Base-by-base conservation (phyloP, 495 filamentous ascomycete genomes). In the Aspergillus homomorphus region DNA sequence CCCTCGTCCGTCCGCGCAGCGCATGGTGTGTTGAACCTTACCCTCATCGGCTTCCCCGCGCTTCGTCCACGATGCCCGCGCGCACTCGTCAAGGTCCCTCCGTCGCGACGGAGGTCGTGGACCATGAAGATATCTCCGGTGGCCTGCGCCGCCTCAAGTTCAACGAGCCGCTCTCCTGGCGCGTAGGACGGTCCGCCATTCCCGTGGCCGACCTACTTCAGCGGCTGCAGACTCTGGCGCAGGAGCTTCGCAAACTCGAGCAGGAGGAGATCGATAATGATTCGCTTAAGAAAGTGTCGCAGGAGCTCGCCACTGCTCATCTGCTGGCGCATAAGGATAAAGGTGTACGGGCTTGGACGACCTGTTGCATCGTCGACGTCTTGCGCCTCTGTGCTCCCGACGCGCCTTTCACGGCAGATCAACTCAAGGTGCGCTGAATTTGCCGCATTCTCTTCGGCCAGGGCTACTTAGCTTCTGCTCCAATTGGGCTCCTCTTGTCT, bases 311-410 rank as follows among this genome's bases (percentile, higher is more conserved):
- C 8, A 87, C 84, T 33, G 87, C 86, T 45, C 89, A 93, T 62
- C 78, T 99, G 18, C 74, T 98, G 26, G 81, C 75, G 46, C 95
- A 99, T 71, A 96, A 95, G 75, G 95, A 99, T 69, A 87, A 84
- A 56, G 94, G 94, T 14, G 92, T 99, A 22, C 85, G 87, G 60
- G 94, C 95, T 18, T 96, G 87, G 79, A 84, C 89, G 43, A 87
- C 90, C 14, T 89, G 89, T 68, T 97, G 92, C 69, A 78, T 98
- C 63, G 92, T 96, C 44, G 95, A 99, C 69, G 90, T 99, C 55
- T 83, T 99, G 71, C 84, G 90, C 64, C 79, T 99, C 24, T 96
- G 92, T 77, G 94, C 94, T 28, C 94, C 94, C 4, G 87, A 98
- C 82, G 94, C 94, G 72, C 94, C 94, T 12, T 98, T 95, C 74